Base-by-base conservation (phyloP, 1,284 basidiomycete species). In the Psilocybe mexicana region DNA sequence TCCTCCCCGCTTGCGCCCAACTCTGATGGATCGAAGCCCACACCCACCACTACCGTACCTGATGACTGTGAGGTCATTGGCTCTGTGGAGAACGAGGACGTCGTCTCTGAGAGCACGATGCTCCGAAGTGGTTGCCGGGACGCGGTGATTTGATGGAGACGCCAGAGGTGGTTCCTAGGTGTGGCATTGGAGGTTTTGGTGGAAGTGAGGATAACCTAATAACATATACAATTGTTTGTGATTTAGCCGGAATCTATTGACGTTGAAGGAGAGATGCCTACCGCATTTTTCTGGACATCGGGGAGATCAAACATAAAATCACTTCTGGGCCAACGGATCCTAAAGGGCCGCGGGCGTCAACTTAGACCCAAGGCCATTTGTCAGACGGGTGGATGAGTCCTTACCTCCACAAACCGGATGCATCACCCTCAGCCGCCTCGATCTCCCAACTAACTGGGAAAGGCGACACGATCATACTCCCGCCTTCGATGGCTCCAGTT, bases 371-470 rank as follows among this genome's bases (percentile, higher is more conserved):
- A 18, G 18, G 18, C 18, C 18, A 18, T 18, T 18, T 18, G 18
- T 18, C 18, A 18, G 18, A 18, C 18, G 18, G 18, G 18, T 18
- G 18, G 18, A 18, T 18, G 18, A 18, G 18, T 18, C 18, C 18
- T 18, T 18, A 18, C 18, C 18, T 63, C 63, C 65, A 68, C 23
- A 68, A 47, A 24, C 53, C 64, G 12, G 59, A 53, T 18, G 18
- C 18, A 18, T 63, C 54, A 14, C 42, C 55, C 23, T 59, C 52
- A 54, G 63, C 61, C 10, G 57, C 50, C 43, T 67, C 65, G 4
- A 71, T 48, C 11, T 51, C 65, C 70, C 70, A 72, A 47, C 70
- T 71, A n/a, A 67, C 66, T 4, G 70, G 70, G 47, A 67, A 71
- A 2, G 61, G 61, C 24, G 45, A 70, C 6, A 65, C 68, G 24